Percentiles rank a stretch among this genome's conserved stretches.
These are phyloP conservation scores for Ascoidea rubescens DNA, from an alignment of 805 yeast genomes.

Conservation along the genomic window DNA sequence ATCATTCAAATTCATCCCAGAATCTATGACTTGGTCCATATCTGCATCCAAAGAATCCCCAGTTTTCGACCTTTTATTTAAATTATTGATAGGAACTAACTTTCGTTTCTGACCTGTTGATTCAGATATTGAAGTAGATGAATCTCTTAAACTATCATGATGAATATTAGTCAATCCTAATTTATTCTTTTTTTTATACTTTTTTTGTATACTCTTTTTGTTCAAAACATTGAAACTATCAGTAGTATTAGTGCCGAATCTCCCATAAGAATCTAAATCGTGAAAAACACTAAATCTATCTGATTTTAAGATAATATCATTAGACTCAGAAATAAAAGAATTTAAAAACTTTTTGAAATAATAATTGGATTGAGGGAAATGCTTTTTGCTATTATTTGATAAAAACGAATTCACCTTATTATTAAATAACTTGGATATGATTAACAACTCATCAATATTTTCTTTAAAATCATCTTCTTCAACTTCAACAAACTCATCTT, in stretches of 20 bases:
- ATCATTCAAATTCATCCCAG: no score
- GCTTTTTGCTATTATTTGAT: not conserved
- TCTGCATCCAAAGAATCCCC: no score
- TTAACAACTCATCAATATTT: slow-evolving; percentile 3
- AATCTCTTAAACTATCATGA: not conserved
- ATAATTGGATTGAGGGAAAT: slow-evolving; percentile 4
- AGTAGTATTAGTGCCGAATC: not conserved
- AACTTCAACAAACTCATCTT: not conserved
- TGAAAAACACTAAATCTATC: not conserved
- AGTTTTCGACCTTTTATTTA: no score
- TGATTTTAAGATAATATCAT: slow-evolving; percentile 4
- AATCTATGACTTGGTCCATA: no score
- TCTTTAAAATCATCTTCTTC: not conserved
- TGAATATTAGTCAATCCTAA: not conserved
- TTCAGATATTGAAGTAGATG: no score
- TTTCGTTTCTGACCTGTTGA: no score
- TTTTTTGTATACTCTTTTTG: no score
- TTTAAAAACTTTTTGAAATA: slow-evolving; percentile 8
- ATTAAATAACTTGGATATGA: slow-evolving; percentile 5
- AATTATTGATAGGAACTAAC: no score
- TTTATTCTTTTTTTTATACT: not conserved
- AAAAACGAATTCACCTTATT: slow-evolving; percentile 2
- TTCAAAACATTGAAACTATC: not conserved
- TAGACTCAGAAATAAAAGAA: slow-evolving; percentile 6
- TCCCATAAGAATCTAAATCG: not conserved